Percentiles rank a stretch among this genome's conserved stretches.
Evolutionary conservation across 2,329 filamentous ascomycete species (phyloP).

Genomic region (Penicillium fuscoglaucum): DNA sequence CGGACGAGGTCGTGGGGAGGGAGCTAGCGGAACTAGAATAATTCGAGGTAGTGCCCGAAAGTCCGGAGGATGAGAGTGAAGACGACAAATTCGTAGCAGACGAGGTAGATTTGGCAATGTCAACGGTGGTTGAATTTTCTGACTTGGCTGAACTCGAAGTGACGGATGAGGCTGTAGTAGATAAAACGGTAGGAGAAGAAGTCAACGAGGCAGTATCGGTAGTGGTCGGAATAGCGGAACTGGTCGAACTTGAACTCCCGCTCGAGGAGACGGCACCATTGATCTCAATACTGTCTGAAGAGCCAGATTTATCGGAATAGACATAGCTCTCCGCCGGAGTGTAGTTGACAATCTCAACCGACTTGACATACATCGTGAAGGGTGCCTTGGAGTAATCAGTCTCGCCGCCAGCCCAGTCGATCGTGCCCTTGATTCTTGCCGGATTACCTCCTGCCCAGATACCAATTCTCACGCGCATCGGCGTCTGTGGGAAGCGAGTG

Average conservation of each 20-base stretch:
- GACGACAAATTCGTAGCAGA: not conserved
- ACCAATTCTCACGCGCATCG: not conserved
- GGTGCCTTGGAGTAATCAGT: not conserved
- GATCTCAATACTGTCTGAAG: not conserved
- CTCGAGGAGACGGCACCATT: not conserved
- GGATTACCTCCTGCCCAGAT: not conserved
- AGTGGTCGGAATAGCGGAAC: not conserved
- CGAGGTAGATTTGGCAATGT: not conserved
- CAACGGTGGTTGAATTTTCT: not conserved
- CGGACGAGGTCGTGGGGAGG: not conserved
- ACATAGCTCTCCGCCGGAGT: not conserved
- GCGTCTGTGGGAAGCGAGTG: not conserved
- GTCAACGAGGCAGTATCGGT: too few relatives aligned
- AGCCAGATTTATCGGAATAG: not conserved
- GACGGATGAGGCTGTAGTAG: too few relatives aligned
- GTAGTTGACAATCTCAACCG: not conserved
- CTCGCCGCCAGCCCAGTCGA: not conserved
- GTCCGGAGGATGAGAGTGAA: too few relatives aligned
- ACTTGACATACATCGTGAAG: conserved; percentile 1
- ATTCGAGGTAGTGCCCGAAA: too few relatives aligned
- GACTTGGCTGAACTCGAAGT: not conserved
- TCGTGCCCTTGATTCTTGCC: not conserved
- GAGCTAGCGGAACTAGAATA: not conserved
- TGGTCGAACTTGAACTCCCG: not conserved
- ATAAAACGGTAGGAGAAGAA: not conserved